Conservation (phyloP, 2,329 filamentous ascomycete species). For the Pseudogymnoascus sp. region DNA sequence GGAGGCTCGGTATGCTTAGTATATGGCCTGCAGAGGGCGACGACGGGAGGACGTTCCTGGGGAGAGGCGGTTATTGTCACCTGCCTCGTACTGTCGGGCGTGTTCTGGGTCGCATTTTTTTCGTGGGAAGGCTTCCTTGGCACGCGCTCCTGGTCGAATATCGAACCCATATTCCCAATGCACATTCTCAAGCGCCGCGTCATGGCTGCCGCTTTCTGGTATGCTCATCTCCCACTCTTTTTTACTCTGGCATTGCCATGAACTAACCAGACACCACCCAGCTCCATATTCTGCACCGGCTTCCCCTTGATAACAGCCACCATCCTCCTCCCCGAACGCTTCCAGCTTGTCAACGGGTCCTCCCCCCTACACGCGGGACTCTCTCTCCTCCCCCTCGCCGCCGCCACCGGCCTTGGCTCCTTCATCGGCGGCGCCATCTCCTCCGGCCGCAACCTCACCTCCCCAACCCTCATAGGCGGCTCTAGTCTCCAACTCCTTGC, state of each 20-base stretch:
- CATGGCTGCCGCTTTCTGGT: slow-evolving; percentile 12
- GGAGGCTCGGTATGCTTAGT: slow-evolving; percentile 11
- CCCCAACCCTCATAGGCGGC: slow-evolving; percentile 10
- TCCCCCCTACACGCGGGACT: slow-evolving; percentile 10
- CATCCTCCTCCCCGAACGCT: slow-evolving; percentile 14
- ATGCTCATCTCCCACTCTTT: not conserved
- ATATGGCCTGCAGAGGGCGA: not conserved
- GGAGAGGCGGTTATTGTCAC: not conserved
- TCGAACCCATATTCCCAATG: slow-evolving; percentile 5
- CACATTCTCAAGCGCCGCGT: slow-evolving; percentile 10
- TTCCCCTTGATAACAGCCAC: slow-evolving; percentile 10
- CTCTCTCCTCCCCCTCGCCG: slow-evolving; percentile 13
- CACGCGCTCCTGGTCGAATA: not conserved
- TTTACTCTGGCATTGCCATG: not conserved
- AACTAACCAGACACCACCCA: not conserved
- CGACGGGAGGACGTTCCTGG: not conserved
- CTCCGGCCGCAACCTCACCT: slow-evolving; percentile 11
- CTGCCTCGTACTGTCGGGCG: not conserved
- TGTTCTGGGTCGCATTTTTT: slow-evolving; percentile 10
- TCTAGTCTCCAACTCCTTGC: slow-evolving; percentile 12
- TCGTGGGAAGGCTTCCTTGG: slow-evolving; percentile 2
- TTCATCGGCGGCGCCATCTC: slow-evolving; percentile 13
- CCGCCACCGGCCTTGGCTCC: slow-evolving; percentile 10
- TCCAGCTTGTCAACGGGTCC: slow-evolving; percentile 14
- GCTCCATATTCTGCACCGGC: slow-evolving; percentile 12